Conservation (phyloP, 2,329 filamentous ascomycete genomes). For the Cladosporium oxysporum region DNA sequence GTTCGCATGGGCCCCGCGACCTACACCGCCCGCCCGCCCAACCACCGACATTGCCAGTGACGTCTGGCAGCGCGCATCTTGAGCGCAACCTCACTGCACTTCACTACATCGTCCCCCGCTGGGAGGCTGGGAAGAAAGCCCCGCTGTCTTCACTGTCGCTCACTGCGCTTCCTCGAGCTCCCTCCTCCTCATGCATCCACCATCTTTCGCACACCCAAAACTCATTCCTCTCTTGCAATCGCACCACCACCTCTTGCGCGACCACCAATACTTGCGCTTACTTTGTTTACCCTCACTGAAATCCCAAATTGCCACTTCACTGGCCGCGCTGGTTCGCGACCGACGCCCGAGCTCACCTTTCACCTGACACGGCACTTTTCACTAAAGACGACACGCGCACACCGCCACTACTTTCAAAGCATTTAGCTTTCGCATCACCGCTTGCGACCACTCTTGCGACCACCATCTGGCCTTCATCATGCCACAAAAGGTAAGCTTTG, state of each 20-base stretch:
- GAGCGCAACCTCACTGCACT: background rate
- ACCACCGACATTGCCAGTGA: background rate
- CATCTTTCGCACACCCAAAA: background rate
- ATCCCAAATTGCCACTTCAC: background rate
- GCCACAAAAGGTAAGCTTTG: background rate
- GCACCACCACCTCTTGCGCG: background rate
- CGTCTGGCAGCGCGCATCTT: background rate
- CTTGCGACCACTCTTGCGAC: background rate
- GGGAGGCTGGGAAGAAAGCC: background rate
- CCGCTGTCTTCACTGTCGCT: background rate
- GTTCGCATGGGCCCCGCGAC: background rate
- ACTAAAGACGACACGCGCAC: background rate
- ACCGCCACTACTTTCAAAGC: background rate
- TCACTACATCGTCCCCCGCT: background rate
- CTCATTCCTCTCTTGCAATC: background rate
- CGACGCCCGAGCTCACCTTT: background rate
- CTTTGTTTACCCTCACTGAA: too few species aligned
- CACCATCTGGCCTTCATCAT: background rate
- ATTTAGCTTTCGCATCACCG: background rate
- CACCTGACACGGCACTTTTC: background rate
- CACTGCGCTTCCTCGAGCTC: background rate
- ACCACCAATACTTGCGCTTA: background rate
- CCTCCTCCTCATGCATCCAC: conserved; percentile 7
- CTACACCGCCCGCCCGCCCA: conserved; percentile 1
- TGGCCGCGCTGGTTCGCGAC: conserved; percentile 9